A percentile compares a stretch with the other conserved stretches of the same genome.
Evolutionary conservation across 1,139 yeast species (phyloP).

Genomic region (Magnusiomyces tetraspermus): DNA sequence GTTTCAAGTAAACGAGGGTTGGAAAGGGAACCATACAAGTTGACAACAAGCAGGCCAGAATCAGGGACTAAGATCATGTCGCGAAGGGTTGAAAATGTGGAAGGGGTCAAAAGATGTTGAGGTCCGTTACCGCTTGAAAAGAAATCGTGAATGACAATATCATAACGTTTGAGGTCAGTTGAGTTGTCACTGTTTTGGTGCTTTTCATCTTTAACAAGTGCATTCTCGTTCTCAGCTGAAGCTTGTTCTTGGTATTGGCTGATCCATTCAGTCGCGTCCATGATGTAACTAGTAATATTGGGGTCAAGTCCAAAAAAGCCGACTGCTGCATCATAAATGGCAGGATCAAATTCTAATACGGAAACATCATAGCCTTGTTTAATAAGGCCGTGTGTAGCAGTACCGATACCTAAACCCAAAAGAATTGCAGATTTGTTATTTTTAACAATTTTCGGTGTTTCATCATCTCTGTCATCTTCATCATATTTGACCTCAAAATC

Average conservation of each 20-base stretch:
- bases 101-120: not conserved
- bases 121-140: slow-evolving; percentile 5
- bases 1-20: not conserved
- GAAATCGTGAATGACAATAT: slow-evolving; percentile 8
- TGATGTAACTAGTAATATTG: not conserved
- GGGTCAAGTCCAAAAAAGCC: slow-evolving; percentile 5
- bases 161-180: not conserved
- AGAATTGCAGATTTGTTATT: slow-evolving; percentile 5
- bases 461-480: not conserved
- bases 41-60: slow-evolving; percentile 8
- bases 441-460: no score
- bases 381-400: slow-evolving; percentile 2
- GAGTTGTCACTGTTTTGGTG: not conserved
- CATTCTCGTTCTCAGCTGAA: not conserved
- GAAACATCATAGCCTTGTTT: not conserved
- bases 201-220: no score
- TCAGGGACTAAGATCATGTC: slow-evolving; percentile 1
- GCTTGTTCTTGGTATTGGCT: not conserved
- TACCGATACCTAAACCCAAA: slow-evolving; percentile 10
- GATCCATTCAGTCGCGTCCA: slow-evolving; percentile 7
- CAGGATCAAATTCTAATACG: slow-evolving; percentile 10
- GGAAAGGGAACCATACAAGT: slow-evolving; percentile 3
- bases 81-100: slow-evolving; percentile 1
- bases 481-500: no score
- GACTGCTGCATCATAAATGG: slow-evolving; percentile 5